These are phyloP conservation scores for Didymella pinodella DNA, from an alignment of 2,329 filamentous ascomycete genomes.

Conservation along the genomic window DNA sequence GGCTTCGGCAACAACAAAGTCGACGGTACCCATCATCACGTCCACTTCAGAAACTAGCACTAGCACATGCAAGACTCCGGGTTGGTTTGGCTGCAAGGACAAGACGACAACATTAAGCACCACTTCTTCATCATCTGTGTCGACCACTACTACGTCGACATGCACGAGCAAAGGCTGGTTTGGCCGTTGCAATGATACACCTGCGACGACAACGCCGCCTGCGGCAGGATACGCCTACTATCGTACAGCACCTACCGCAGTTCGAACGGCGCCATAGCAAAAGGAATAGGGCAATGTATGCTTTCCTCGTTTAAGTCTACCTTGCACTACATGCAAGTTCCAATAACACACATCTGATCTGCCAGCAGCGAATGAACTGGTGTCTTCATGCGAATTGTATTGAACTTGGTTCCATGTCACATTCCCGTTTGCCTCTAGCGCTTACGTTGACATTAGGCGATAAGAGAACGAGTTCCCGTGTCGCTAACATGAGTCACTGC, in stretches of 20 bases:
- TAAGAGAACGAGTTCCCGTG: not conserved
- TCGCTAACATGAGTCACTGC: constrained; percentile 10
- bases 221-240: constrained; percentile 38
- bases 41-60: constrained; percentile 32
- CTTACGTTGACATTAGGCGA: constrained; percentile 5
- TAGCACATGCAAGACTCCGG: constrained; percentile 47
- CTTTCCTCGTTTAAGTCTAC: not conserved
- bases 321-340: not conserved
- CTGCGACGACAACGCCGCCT: constrained; percentile 39
- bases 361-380: not conserved
- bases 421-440: constrained; percentile 16
- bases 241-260: constrained; percentile 36
- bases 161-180: constrained; percentile 50
- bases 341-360: not conserved
- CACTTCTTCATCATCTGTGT: constrained; percentile 31
- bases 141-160: constrained; percentile 42
- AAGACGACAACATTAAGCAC: constrained; percentile 35
- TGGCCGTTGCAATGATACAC: constrained; percentile 39
- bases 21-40: constrained; percentile 24
- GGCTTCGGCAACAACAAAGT: constrained; percentile 32
- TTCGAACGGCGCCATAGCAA: constrained; percentile 26
- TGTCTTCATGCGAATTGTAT: not conserved
- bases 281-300: not conserved
- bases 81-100: constrained; percentile 51
- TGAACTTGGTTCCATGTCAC: not conserved